A percentile compares a stretch with the other conserved stretches of the same genome.
phyloP scores from a whole-genome alignment of 1,139 yeast genomes.

The Sugiyamaella pinicola region DNA sequence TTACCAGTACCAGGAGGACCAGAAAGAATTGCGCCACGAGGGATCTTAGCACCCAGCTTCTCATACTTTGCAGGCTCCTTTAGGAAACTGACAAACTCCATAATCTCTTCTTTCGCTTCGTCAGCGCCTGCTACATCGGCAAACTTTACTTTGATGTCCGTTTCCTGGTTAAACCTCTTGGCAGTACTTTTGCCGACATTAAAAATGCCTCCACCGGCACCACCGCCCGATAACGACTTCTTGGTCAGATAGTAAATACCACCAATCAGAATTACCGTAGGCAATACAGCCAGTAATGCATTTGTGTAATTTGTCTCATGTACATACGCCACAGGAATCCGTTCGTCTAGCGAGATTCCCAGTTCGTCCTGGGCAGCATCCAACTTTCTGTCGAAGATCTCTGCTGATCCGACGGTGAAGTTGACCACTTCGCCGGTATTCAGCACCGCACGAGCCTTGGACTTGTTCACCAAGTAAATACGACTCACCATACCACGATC shows the following conservation, averaged over 20 bases:
- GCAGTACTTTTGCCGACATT: slow-evolving; percentile 80
- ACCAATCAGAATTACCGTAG: slow-evolving; percentile 82
- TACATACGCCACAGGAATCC: slow-evolving; percentile 75
- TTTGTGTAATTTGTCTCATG: slow-evolving; percentile 63
- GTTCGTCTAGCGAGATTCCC: slow-evolving; percentile 62
- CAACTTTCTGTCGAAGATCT: slow-evolving; percentile 80
- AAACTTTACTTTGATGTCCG: slow-evolving; percentile 82
- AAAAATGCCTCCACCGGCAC: slow-evolving; percentile 45
- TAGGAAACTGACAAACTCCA: slow-evolving; percentile 94
- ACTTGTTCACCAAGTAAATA: slow-evolving; percentile 73
- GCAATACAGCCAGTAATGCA: slow-evolving; percentile 68
- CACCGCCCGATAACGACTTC: slow-evolving; percentile 51
- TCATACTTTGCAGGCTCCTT: slow-evolving; percentile 91
- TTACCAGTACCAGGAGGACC: slow-evolving; percentile 99
- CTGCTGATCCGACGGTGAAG: slow-evolving; percentile 90
- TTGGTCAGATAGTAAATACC: slow-evolving; percentile 75
- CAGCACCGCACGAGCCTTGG: slow-evolving; percentile 59
- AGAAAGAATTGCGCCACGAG: slow-evolving; percentile 94
- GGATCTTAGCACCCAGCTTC: slow-evolving; percentile 91
- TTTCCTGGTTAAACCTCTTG: slow-evolving; percentile 86
- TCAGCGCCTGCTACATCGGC: slow-evolving; percentile 96
- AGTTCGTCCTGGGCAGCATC: slow-evolving; percentile 74
- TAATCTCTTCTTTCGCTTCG: slow-evolving; percentile 94
- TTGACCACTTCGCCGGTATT: slow-evolving; percentile 33
- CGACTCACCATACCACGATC: slow-evolving; percentile 82